Conservation (phyloP, 257 asterid species). For the Anisodus acutangulus region DNA sequence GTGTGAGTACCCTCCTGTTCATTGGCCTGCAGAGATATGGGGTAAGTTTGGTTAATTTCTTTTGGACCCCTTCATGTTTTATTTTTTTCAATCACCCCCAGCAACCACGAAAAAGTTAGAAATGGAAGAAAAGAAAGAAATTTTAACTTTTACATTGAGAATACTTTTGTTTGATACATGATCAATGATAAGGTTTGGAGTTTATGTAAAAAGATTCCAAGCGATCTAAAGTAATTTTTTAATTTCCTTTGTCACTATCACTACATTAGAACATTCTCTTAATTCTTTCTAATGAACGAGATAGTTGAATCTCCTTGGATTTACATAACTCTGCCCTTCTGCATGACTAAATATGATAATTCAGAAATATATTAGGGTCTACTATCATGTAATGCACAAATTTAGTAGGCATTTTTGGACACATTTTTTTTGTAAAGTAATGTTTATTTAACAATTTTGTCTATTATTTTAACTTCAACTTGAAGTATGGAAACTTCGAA, state of each 20-base stretch:
- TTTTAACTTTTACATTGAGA: neutral
- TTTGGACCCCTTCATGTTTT: neutral
- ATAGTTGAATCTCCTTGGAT: too few species aligned
- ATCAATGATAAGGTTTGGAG: neutral
- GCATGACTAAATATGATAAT: too few species aligned
- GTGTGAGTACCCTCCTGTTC: conserved; percentile 76
- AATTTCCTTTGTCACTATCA: neutral
- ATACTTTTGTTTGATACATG: neutral
- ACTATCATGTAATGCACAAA: neutral
- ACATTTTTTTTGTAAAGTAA: too few species aligned
- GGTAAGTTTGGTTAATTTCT: conserved; percentile 39
- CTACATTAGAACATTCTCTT: too few species aligned
- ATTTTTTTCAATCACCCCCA: neutral
- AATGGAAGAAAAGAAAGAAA: neutral
- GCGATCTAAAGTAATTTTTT: neutral
- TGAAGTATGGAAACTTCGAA: too few species aligned
- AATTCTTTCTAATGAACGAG: too few species aligned
- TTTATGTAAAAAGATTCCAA: too few species aligned
- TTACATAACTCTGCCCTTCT: too few species aligned
- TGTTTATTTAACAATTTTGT: too few species aligned
- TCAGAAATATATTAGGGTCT: neutral
- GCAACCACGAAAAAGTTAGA: neutral
- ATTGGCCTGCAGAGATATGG: conserved; percentile 85
- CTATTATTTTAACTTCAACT: too few species aligned
- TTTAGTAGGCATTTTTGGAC: neutral